Evolutionary conservation across 495 filamentous ascomycete genomes (phyloP).

Genomic region (Podospora tetraspora): DNA sequence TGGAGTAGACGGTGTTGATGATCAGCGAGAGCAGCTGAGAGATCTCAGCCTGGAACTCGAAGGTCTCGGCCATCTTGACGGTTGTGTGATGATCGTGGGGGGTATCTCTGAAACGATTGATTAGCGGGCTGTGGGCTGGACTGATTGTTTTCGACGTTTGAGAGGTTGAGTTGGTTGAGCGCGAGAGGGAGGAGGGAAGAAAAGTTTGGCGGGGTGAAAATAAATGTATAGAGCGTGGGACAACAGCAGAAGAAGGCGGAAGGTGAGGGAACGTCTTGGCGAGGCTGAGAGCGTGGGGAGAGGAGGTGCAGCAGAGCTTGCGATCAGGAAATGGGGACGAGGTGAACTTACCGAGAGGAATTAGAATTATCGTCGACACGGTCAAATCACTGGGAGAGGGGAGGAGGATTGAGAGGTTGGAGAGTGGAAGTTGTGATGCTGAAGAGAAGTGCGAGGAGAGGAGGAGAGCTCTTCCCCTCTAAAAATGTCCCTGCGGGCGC

Average conservation of each 20-base stretch:
- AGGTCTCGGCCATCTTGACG: conserved; percentile 81
- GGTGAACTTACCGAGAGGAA: conserved; percentile 23
- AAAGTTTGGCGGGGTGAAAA: not conserved
- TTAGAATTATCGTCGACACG: not conserved
- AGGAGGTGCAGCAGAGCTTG: not conserved
- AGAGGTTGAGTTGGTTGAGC: not conserved
- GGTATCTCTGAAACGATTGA: not conserved
- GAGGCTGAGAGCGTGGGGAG: conserved; percentile 4
- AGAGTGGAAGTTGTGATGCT: conserved; percentile 17
- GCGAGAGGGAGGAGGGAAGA: not conserved
- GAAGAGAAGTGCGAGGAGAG: conserved; percentile 15
- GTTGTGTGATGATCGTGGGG: conserved; percentile 20
- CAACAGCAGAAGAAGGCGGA: not conserved
- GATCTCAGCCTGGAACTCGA: conserved; percentile 99
- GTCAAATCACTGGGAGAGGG: conserved; percentile 2
- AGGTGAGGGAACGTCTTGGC: not conserved
- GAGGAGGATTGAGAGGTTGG: conserved; percentile 18
- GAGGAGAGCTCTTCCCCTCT: conserved; percentile 27
- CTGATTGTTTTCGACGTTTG: not conserved
- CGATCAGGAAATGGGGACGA: not conserved
- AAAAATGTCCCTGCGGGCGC: conserved; percentile 31
- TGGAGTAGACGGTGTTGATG: conserved; percentile 99
- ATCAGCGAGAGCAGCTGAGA: conserved; percentile 98
- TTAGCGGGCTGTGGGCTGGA: not conserved
- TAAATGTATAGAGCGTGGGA: not conserved